Percentiles rank a stretch among this genome's conserved stretches.
Evolutionary conservation across 2,329 filamentous ascomycete species (phyloP).

Genomic region (Aspergillus bombycis): DNA sequence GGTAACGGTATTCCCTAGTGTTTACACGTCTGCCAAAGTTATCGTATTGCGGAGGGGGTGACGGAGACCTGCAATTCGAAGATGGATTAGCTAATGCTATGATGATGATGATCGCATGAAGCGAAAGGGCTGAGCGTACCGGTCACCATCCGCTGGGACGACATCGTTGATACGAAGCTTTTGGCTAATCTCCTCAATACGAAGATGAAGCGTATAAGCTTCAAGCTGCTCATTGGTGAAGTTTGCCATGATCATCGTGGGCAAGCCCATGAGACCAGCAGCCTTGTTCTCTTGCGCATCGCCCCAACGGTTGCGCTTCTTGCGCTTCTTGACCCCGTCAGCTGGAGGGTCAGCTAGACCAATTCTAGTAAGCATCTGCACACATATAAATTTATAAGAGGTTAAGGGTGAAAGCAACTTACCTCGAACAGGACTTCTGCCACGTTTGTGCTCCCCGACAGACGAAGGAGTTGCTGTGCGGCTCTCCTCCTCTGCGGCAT

Average conservation of each 20-base stretch:
- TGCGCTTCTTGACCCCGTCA: conserved; percentile 85
- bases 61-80: conserved; percentile 72
- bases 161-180: conserved; percentile 99
- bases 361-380: conserved; percentile 29
- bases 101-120: conserved; percentile 9
- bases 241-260: conserved; percentile 92
- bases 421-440: conserved; percentile 87
- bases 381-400: background rate
- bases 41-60: conserved; percentile 94
- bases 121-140: conserved; percentile 61
- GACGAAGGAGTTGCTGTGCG: conserved; percentile 50
- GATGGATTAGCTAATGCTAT: conserved; percentile 16
- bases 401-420: conserved; percentile 38
- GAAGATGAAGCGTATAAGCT: conserved; percentile 92
- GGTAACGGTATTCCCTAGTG: conserved; percentile 96
- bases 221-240: conserved; percentile 99
- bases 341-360: conserved; percentile 51
- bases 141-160: conserved; percentile 91
- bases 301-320: conserved; percentile 99
- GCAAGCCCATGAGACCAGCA: conserved; percentile 93
- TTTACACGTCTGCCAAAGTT: conserved; percentile 99
- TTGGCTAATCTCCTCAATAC: conserved; percentile 98
- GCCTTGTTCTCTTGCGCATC: conserved; percentile 98
- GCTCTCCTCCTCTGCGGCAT: conserved; percentile 52
- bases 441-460: conserved; percentile 70